Evolutionary conservation across 2,329 filamentous ascomycete genomes (phyloP), one percentile per base, ranked within the genome.

Genomic region (Fusarium sp.): DNA sequence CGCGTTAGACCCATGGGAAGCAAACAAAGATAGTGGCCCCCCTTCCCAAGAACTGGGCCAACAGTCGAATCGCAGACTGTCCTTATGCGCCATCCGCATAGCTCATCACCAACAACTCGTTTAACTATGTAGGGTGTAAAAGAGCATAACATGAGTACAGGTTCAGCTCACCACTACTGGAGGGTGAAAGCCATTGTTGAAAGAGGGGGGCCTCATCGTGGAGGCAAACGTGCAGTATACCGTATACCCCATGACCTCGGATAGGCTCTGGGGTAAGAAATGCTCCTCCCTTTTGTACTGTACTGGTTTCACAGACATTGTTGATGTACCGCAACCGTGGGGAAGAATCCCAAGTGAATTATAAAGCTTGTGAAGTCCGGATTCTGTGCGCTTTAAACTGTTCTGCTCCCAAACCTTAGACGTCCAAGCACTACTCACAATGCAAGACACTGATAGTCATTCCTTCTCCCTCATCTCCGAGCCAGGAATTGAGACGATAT

Each of bases 381-480:
- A 20, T 55, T 53, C 15, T 57, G 47, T 28, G 20, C 53, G 45
- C 19, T 43, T 52, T n/a, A 28, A 17, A 45, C 14, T 45, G 32
- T 43, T 30, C 24, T 19, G 38, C 56, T 34, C 39, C 28, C 28
- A 24, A 44, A 9, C 14, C 20, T 6, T 23, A 45, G 20, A 19
- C n/a, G n/a, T 15, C 26, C 11, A 15, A 17, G 23, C 20, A 30
- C 21, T 45, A n/a, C 17, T 32, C 49, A 68, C 54, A 32, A 73
- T 73, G 71, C 52, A 50, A 59, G 73, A 72, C 47, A 70, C 69
- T 52, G 67, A 73, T 47, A 63, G 70, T 30, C 62, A 53, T 39
- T 76, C 74, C 50, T 75, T 74, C 54, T 78, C 76, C 23, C 52
- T 76, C 38, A 55, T 73, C n/a, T 78, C 75, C 46, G 73, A 72